Base-by-base conservation (phyloP, 2,329 filamentous ascomycete species). In the Colletotrichum aenigma region DNA sequence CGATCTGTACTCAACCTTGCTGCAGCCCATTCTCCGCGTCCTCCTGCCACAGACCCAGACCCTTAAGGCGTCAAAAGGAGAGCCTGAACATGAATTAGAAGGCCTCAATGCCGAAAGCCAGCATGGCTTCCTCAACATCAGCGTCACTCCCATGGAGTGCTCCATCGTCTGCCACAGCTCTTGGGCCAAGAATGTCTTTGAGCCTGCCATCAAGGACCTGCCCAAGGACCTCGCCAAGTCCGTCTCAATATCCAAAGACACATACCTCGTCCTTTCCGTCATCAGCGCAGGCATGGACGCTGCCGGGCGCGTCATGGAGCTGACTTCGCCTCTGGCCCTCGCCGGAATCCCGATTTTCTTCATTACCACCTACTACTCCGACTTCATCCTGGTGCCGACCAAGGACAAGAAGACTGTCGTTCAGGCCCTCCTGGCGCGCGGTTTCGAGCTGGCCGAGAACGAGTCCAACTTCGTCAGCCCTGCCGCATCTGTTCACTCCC, bases 261-360 rank as follows among this genome's bases (percentile, higher is more conserved):
- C 94, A 68, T 98, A 96, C 83, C 92, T 96, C 43, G 94, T 96
- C 38, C 95, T 98, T 83, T 95, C 96, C 77, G 95, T 99, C 76
- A 95, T 95, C 77, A 96, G 95, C 77, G 94, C 96, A 79, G 96
- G 96, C 9, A 93, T 98, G 79, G 96, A 98, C 82, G 96, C 96
- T 12, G 96, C 96, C 8, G 95, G 96, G 79, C 92, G 96, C 71
- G 96, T 99, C 8, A 91, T 98, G 80, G 96, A 98, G 82, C 86
- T 99, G 77, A 98, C 96, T 9, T 96, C 93, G 69, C 97, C 96
- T 7, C 89, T 98, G 36, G 96, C 97, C 32, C 90, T 98, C 82
- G 96, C 96, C 66, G 95, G 95, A 79, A 97, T 98, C 68, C 95
- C 96, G 69, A 98, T 99, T 82, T 98, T 98, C 88, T 98, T 98